phyloP scores from a whole-genome alignment of 176 grass and related monocot genomes.

The Aegilops umbellulata region DNA sequence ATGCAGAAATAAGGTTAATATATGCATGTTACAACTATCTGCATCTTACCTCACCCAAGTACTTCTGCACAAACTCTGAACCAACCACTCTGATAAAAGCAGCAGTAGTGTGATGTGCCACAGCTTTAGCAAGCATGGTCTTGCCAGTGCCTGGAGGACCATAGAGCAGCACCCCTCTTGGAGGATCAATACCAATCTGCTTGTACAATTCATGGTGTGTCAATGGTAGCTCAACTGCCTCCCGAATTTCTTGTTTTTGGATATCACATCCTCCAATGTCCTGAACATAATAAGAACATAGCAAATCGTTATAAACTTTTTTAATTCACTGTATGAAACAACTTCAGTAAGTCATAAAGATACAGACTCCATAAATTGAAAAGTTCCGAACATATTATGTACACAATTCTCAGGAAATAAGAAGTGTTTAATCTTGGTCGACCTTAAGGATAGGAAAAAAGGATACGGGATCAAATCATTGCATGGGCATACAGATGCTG shows the following conservation, averaged over 20 bases:
- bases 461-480: background rate
- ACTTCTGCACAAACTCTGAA: slow-evolving; percentile 97
- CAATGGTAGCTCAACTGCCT: slow-evolving; percentile 88
- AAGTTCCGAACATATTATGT: background rate
- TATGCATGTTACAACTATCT: background rate
- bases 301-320: background rate
- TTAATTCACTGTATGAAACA: background rate
- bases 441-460: background rate
- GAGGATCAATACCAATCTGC: slow-evolving; percentile 97
- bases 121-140: slow-evolving; percentile 97
- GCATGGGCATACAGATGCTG: background rate
- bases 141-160: slow-evolving; percentile 93
- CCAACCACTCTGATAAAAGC: slow-evolving; percentile 96
- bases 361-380: background rate
- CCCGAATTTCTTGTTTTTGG: slow-evolving; percentile 96
- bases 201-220: slow-evolving; percentile 72
- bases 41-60: slow-evolving; percentile 84
- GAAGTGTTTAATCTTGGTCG: background rate
- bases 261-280: slow-evolving; percentile 99
- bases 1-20: background rate
- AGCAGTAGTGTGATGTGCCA: slow-evolving; percentile 91
- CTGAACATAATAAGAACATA: slow-evolving; percentile 44
- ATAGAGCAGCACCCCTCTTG: slow-evolving; percentile 92
- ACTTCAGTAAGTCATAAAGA: background rate
- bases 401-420: background rate